Evolutionary conservation across 2,329 filamentous ascomycete genomes (phyloP), one percentile per base, ranked within the genome.

Genomic region (Pseudogymnoascus sp.): DNA sequence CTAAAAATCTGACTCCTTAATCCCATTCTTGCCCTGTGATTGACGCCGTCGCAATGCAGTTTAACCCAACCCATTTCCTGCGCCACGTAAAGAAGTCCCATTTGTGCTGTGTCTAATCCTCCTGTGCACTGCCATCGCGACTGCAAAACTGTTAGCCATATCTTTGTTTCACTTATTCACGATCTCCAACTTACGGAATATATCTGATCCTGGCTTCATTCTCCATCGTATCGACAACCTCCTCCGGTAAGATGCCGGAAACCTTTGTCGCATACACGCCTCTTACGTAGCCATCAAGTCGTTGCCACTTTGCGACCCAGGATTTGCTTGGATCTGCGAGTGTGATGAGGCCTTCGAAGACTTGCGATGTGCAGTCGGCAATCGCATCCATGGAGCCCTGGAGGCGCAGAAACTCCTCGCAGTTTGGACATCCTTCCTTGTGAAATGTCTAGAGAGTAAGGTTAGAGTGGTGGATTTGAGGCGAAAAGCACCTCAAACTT

Each of bases 261-360:
- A 99, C 95, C 79, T 97, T 97, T 62, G 92, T 90, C 16, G 95
- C 95, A 78, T 99, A 99, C 63, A 96, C 87, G 61, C 95, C 95
- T 14, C 86, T 84, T 61, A 95, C 88, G 75, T 96, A 97, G 62
- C 85, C 86, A 74, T 97, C 91, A 64, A 99, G 78, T 7, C 95
- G 85, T 81, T 97, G 92, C 89, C 93, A 97, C 73, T 91, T 90
- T n/a, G 93, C 93, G 59, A 97, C 91, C 95, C 95, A 99, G 71
- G 90, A 96, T 68, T 82, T 84, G 45, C 79, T 78, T n/a, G 93
- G 93, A 73, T 97, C 88, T 58, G 88, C 86, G 38, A 97, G 83
- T 41, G 90, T 86, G 74, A 97, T 91, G 67, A 97, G 78, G 58
- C 95, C 95, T 75, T 99, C 95, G 74, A 95, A 99, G 67, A 97